Percentiles rank a stretch among this genome's conserved stretches.
These are phyloP conservation scores for Arachnomyces sp. DNA, from an alignment of 2,329 filamentous ascomycete genomes.

Conservation along the genomic window DNA sequence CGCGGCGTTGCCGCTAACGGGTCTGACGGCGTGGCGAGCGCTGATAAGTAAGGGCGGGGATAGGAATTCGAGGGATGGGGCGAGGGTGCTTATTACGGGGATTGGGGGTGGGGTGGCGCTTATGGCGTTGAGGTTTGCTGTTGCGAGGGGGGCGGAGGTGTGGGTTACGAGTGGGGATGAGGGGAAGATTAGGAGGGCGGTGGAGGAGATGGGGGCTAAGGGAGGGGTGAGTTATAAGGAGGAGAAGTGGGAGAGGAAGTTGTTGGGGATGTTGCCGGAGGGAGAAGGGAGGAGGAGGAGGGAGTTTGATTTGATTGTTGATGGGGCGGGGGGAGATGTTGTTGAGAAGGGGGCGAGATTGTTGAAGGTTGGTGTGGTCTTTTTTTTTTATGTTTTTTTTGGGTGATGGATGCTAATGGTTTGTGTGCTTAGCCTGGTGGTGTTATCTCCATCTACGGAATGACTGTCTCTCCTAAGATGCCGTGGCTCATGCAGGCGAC, in stretches of 20 bases:
- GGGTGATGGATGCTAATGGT: not conserved
- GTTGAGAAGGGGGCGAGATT: constrained; percentile 59
- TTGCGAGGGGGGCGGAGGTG: constrained; percentile 65
- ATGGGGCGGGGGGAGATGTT: constrained; percentile 82
- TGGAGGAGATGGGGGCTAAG: constrained; percentile 58
- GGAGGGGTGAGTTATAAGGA: constrained; percentile 79
- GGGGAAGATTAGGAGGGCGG: constrained; percentile 66
- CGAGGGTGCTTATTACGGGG: constrained; percentile 77
- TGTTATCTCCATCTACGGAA: constrained; percentile 79
- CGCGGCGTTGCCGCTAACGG: constrained; percentile 75
- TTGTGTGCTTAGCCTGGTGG: constrained; percentile 63
- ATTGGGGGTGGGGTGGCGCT: constrained; percentile 90
- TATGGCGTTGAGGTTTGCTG: constrained; percentile 70
- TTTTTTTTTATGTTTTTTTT: not conserved
- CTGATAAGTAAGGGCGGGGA: constrained; percentile 68
- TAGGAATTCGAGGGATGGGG: constrained; percentile 43
- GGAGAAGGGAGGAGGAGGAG: constrained; percentile 39
- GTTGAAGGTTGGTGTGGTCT: constrained; percentile 49
- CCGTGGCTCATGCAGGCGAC: constrained; percentile 77
- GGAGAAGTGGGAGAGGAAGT: constrained; percentile 69
- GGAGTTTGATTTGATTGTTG: constrained; percentile 73
- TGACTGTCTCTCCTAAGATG: constrained; percentile 82
- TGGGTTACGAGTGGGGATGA: constrained; percentile 69
- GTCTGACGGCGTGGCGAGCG: constrained; percentile 81
- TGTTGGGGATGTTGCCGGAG: constrained; percentile 53